A percentile compares a stretch with the other conserved stretches of the same genome.
phyloP scores from a whole-genome alignment of 768 basidiomycete genomes.

The Phaeotremella fagi region DNA sequence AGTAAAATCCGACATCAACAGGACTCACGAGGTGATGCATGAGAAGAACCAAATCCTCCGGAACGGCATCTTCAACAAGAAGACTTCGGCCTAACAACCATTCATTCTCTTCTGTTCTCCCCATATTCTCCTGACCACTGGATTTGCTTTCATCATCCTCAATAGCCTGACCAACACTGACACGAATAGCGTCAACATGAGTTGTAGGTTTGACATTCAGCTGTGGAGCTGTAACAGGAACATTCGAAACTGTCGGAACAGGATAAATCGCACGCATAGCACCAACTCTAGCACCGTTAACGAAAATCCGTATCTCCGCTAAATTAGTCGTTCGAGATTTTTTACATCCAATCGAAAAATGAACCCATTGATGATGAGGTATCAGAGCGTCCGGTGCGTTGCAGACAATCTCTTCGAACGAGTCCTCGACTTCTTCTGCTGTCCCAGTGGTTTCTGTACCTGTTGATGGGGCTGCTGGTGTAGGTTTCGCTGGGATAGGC shows the following conservation, averaged over 20 bases:
- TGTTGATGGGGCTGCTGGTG: background rate
- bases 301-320: conserved; percentile 33
- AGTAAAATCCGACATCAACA: background rate
- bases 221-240: conserved; percentile 8
- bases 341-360: conserved; percentile 35
- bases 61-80: conserved; percentile 38
- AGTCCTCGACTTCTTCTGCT: conserved; percentile 5
- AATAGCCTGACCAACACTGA: conserved; percentile 18
- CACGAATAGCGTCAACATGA: conserved; percentile 23
- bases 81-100: conserved; percentile 41
- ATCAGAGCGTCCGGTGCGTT: conserved; percentile 40
- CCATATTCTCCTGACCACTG: conserved; percentile 5
- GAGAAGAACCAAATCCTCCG: conserved; percentile 43
- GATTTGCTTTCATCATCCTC: conserved; percentile 4
- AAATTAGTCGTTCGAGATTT: conserved; percentile 27
- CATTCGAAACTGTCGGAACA: conserved; percentile 4
- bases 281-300: conserved; percentile 42
- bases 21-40: conserved; percentile 43
- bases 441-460: conserved; percentile 1
- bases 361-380: conserved; percentile 44
- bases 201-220: conserved; percentile 10
- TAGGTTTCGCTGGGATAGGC: conserved; percentile 3
- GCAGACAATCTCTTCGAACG: conserved; percentile 33
- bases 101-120: conserved; percentile 37
- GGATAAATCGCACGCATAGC: conserved; percentile 36